Conservation (phyloP, 2,329 filamentous ascomycete genomes). For the Aureobasidium namibiae region DNA sequence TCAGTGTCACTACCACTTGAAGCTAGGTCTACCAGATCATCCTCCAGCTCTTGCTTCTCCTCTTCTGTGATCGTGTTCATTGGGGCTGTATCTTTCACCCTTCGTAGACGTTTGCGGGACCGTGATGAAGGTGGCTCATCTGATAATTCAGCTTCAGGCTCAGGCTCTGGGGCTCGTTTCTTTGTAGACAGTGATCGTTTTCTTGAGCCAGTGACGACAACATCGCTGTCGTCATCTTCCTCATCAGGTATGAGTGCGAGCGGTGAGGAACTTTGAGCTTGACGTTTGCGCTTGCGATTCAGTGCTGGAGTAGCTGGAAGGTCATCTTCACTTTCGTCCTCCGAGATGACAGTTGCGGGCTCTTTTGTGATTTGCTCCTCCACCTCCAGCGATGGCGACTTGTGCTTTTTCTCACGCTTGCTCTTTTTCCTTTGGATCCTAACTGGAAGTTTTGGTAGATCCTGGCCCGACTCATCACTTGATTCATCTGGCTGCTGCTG, state of each 20-base stretch:
- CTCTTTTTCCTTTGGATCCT: not conserved
- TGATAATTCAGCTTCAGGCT: not conserved
- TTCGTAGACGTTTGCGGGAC: slow-evolving; percentile 7
- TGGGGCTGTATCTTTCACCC: not conserved
- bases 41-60: slow-evolving; percentile 31
- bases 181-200: slow-evolving; percentile 3
- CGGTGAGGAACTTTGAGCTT: not conserved
- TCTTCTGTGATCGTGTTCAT: slow-evolving; percentile 20
- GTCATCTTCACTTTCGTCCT: slow-evolving; percentile 24
- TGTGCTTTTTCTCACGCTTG: not conserved
- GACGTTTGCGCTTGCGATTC: slow-evolving; percentile 14
- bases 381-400: not conserved
- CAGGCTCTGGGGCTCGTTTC: not conserved
- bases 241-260: slow-evolving; percentile 11
- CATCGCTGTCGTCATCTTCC: slow-evolving; percentile 19
- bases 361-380: not conserved
- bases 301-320: slow-evolving; percentile 12
- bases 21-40: slow-evolving; percentile 37
- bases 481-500: slow-evolving; percentile 12
- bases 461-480: not conserved
- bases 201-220: slow-evolving; percentile 19
- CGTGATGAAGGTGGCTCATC: slow-evolving; percentile 1
- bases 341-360: not conserved
- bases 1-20: slow-evolving; percentile 25
- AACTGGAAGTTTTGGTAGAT: not conserved